phyloP scores from a whole-genome alignment of 257 asterid genomes.

The Solanum verrucosum region DNA sequence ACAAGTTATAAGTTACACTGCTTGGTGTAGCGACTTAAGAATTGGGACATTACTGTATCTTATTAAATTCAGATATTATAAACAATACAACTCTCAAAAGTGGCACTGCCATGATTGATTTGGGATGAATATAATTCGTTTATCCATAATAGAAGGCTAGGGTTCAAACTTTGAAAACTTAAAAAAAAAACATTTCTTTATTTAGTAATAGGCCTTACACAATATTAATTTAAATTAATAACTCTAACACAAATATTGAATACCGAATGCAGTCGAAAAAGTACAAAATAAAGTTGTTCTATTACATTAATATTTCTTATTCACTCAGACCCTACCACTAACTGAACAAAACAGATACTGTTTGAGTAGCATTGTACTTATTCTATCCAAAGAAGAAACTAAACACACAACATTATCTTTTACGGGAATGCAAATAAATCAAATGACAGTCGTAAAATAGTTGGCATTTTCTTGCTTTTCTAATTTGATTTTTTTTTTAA shows the following conservation, averaged over 20 bases:
- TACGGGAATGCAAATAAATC: not conserved
- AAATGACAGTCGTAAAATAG: not conserved
- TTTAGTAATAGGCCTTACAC: not conserved
- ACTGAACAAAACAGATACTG: not conserved
- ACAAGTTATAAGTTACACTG: not conserved
- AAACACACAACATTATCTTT: not conserved
- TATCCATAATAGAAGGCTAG: not conserved
- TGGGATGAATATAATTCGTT: not conserved
- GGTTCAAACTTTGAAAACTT: not conserved
- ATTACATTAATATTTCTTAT: not conserved
- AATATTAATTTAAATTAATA: not conserved
- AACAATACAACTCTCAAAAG: not conserved
- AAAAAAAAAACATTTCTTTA: too few species aligned
- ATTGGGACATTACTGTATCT: not conserved
- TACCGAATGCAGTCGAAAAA: too few species aligned
- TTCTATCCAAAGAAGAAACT: not conserved
- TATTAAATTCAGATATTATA: not conserved
- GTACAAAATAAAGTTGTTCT: not conserved
- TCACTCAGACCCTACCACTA: not conserved
- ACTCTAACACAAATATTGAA: not conserved
- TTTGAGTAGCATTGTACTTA: not conserved
- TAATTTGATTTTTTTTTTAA: not conserved
- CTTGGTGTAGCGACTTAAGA: not conserved
- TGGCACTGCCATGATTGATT: not conserved
- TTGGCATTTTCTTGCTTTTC: not conserved